Evolutionary conservation across 306 rosid species (phyloP).

Genomic region (Cicer cuneatum): DNA sequence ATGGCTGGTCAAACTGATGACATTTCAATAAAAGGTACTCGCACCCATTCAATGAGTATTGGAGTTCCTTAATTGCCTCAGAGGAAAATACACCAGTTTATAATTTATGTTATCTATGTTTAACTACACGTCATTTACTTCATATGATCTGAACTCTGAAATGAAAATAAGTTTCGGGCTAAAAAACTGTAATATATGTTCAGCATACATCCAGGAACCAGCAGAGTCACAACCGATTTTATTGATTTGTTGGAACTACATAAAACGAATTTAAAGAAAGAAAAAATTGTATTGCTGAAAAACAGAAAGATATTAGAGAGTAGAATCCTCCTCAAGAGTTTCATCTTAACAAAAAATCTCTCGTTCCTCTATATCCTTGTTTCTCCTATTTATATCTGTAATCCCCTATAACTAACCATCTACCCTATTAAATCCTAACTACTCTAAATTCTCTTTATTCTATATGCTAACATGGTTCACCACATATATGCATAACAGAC

Average conservation of each 20-base stretch:
- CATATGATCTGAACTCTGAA: slow-evolving; percentile 20
- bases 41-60: slow-evolving; percentile 2
- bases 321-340: background rate
- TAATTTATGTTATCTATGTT: slow-evolving; percentile 4
- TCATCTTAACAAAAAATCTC: background rate
- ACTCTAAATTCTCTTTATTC: no score
- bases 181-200: slow-evolving; percentile 11
- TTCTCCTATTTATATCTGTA: no score
- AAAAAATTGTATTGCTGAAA: background rate
- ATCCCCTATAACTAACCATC: no score
- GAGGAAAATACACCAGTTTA: background rate
- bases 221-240: background rate
- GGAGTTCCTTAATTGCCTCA: background rate
- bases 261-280: background rate
- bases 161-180: slow-evolving; percentile 4
- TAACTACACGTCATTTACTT: slow-evolving; percentile 2
- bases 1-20: background rate
- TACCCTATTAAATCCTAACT: no score
- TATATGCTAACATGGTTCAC: no score
- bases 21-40: slow-evolving; percentile 16
- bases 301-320: background rate
- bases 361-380: background rate
- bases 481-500: no score
- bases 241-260: background rate
- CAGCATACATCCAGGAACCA: slow-evolving; percentile 4